Evolutionary conservation across 495 filamentous ascomycete species (phyloP).

Genomic region (Aspergillus wentii): DNA sequence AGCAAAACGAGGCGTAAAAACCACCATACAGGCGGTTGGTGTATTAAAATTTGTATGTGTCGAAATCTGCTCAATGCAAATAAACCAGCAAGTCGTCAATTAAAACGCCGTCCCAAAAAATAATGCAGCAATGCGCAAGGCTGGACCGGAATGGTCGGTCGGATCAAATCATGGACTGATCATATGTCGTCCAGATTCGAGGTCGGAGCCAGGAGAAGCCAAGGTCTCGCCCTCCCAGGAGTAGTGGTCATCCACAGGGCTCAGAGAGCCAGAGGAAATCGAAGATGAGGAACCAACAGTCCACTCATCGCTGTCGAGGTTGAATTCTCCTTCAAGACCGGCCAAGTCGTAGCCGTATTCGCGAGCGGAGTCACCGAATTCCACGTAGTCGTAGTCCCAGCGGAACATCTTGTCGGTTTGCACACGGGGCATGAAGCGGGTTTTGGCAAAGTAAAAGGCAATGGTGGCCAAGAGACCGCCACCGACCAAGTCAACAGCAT

Average conservation of each 20-base stretch:
- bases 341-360: conserved; percentile 53
- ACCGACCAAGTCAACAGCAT: conserved; percentile 86
- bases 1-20: conserved; percentile 10
- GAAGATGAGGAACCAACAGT: conserved; percentile 69
- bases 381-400: conserved; percentile 95
- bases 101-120: conserved; percentile 36
- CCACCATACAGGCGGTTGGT: conserved; percentile 13
- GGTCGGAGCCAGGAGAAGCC: conserved; percentile 46
- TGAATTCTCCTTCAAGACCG: conserved; percentile 51
- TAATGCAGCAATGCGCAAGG: conserved; percentile 12
- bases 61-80: conserved; percentile 45
- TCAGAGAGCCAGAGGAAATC: conserved; percentile 56
- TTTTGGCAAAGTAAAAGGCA: conserved; percentile 73
- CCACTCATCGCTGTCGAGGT: conserved; percentile 66
- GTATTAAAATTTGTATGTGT: conserved; percentile 39
- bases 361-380: conserved; percentile 59
- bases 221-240: conserved; percentile 61
- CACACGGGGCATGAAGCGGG: conserved; percentile 71
- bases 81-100: conserved; percentile 39
- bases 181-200: conserved; percentile 42
- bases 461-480: conserved; percentile 77
- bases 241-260: conserved; percentile 56
- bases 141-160: conserved; percentile 13
- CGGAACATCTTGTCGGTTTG: conserved; percentile 80
- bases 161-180: conserved; percentile 11